phyloP scores from a whole-genome alignment of 768 basidiomycete species.

The Calocera viscosa region DNA sequence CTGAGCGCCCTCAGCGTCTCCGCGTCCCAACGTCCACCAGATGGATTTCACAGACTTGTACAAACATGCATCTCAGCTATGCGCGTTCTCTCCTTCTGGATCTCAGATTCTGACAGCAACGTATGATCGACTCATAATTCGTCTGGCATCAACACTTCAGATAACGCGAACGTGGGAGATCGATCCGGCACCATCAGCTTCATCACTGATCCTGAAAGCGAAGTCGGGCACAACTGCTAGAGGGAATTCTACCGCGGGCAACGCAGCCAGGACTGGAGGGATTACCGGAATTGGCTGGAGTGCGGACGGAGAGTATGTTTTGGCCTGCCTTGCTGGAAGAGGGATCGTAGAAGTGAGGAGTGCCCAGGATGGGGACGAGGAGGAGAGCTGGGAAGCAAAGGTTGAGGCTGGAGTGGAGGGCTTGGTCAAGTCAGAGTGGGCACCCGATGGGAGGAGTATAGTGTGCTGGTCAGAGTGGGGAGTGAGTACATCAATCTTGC shows the following conservation, averaged over 20 bases:
- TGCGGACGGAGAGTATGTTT: conserved; percentile 72
- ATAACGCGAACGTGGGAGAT: conserved; percentile 71
- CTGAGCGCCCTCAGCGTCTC: neutral
- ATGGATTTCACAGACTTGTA: conserved; percentile 76
- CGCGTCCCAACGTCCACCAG: neutral
- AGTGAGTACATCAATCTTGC: conserved; percentile 41
- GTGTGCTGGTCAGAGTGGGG: conserved; percentile 90
- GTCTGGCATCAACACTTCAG: conserved; percentile 72
- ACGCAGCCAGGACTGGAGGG: conserved; percentile 28
- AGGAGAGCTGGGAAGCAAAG: conserved; percentile 47
- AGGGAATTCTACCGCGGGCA: conserved; percentile 19
- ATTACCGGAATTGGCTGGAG: conserved; percentile 79
- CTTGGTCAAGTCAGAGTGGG: conserved; percentile 80
- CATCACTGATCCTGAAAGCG: conserved; percentile 32
- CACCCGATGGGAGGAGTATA: conserved; percentile 67
- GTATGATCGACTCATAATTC: conserved; percentile 66
- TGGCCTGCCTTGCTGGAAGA: conserved; percentile 62
- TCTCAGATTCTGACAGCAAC: conserved; percentile 76
- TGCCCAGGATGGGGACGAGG: conserved; percentile 66
- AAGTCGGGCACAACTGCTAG: conserved; percentile 27
- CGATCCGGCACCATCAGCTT: conserved; percentile 41
- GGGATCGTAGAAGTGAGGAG: conserved; percentile 50
- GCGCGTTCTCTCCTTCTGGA: conserved; percentile 72
- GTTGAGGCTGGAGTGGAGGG: conserved; percentile 78
- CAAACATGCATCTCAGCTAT: conserved; percentile 54